Conservation (phyloP, 2,329 filamentous ascomycete species). For the Chlorencoelia australis region DNA sequence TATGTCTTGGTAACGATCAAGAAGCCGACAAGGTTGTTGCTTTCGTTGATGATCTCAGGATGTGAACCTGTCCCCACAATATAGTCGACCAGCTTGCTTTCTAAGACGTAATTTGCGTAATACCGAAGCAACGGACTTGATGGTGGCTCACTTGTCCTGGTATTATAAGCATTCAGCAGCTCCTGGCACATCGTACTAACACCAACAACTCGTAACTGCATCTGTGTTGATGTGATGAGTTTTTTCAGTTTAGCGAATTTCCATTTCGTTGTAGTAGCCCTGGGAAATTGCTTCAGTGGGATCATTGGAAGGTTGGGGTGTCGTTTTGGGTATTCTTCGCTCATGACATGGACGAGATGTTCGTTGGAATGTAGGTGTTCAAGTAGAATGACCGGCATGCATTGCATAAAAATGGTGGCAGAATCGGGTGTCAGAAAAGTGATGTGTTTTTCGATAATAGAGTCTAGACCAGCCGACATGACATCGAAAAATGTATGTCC, state of each 20-base stretch:
- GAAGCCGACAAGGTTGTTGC: conserved; percentile 78
- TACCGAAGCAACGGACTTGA: conserved; percentile 51
- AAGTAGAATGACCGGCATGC: conserved; percentile 37
- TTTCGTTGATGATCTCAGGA: conserved; percentile 75
- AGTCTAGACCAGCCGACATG: conserved; percentile 34
- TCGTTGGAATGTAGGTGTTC: conserved; percentile 27
- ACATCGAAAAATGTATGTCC: conserved; percentile 36
- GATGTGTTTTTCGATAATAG: conserved; percentile 44
- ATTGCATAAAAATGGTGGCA: conserved; percentile 30
- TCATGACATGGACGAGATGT: conserved; percentile 11
- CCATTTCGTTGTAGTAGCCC: conserved; percentile 53
- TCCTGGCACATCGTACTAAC: conserved; percentile 64
- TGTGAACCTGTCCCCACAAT: conserved; percentile 86
- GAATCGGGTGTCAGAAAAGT: conserved; percentile 40
- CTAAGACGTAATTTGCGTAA: conserved; percentile 58
- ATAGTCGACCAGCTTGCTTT: conserved; percentile 69
- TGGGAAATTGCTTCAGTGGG: conserved; percentile 32
- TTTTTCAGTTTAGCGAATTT: conserved; percentile 58
- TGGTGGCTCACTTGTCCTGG: conserved; percentile 27
- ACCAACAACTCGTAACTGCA: conserved; percentile 79
- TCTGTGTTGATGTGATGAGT: conserved; percentile 73
- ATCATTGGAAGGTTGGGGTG: conserved; percentile 16
- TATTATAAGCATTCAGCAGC: conserved; percentile 57
- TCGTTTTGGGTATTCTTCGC: conserved; percentile 22
- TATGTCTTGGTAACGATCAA: conserved; percentile 72